Evolutionary conservation across 257 asterid genomes (phyloP).

Genomic region (Capsicum baccatum): DNA sequence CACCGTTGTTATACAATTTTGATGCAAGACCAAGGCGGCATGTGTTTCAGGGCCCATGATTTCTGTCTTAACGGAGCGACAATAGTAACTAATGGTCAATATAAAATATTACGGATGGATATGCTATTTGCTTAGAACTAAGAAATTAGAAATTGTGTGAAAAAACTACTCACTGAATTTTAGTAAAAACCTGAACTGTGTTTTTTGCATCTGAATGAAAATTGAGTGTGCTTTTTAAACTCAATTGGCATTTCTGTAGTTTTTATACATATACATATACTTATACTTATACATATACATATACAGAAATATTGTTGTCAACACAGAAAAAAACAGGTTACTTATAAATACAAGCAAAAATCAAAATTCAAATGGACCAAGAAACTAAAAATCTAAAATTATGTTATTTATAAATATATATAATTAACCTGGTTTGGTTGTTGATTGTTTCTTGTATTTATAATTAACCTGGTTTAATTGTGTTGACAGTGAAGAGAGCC

Average conservation of each 20-base stretch:
- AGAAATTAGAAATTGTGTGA: neutral
- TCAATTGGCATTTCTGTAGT: neutral
- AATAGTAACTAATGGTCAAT: neutral
- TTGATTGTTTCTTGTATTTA: neutral
- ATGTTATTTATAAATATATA: no score
- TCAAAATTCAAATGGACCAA: no score
- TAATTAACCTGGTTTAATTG: neutral
- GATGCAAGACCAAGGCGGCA: neutral
- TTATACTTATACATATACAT: no score
- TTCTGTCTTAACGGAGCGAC: neutral
- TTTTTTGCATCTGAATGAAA: neutral
- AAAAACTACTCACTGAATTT: neutral
- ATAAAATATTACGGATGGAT: neutral
- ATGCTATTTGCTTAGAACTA: conserved; percentile 14
- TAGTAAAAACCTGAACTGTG: neutral
- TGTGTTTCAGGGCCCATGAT: neutral
- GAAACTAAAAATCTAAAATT: no score
- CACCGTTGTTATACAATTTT: neutral
- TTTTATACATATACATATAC: no score
- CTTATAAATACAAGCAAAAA: no score
- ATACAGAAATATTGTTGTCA: no score
- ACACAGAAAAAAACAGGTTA: no score
- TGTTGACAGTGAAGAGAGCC: neutral
- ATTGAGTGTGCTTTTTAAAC: neutral
- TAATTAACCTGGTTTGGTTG: neutral